These are phyloP conservation scores for Ilex aquifolium DNA, from an alignment of 257 asterid genomes.

Conservation along the genomic window DNA sequence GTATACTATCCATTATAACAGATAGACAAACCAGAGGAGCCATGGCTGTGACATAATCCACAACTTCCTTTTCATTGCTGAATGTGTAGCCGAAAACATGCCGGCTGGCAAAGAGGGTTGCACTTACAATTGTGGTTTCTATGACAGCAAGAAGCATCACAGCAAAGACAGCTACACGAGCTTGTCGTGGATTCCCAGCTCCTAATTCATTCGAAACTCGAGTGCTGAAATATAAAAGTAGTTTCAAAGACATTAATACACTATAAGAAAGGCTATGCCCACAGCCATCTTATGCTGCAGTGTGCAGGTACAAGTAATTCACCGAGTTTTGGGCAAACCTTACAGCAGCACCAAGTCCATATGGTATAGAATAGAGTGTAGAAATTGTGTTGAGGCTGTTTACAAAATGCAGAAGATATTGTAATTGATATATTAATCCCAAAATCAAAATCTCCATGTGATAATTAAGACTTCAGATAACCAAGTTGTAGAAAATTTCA, in stretches of 20 bases:
- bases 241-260: no score
- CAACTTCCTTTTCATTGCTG: slow-evolving; percentile 74
- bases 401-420: slow-evolving; percentile 5
- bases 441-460: background rate
- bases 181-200: slow-evolving; percentile 61
- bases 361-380: slow-evolving; percentile 63
- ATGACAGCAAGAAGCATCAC: slow-evolving; percentile 49
- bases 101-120: slow-evolving; percentile 43
- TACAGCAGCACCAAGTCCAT: slow-evolving; percentile 73
- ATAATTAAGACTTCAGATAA: background rate
- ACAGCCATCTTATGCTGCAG: background rate
- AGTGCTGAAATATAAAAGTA: slow-evolving; percentile 40
- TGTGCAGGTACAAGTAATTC: no score
- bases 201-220: slow-evolving; percentile 81
- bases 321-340: slow-evolving; percentile 32
- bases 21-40: slow-evolving; percentile 74
- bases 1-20: slow-evolving; percentile 49
- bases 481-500: background rate
- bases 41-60: slow-evolving; percentile 54
- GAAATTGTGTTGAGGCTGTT: slow-evolving; percentile 47
- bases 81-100: slow-evolving; percentile 63
- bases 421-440: slow-evolving; percentile 1
- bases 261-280: no score
- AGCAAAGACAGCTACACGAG: slow-evolving; percentile 45
- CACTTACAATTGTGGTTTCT: slow-evolving; percentile 35